Base-by-base conservation (phyloP, 2,329 filamentous ascomycete species). In the Monilinia polystroma region DNA sequence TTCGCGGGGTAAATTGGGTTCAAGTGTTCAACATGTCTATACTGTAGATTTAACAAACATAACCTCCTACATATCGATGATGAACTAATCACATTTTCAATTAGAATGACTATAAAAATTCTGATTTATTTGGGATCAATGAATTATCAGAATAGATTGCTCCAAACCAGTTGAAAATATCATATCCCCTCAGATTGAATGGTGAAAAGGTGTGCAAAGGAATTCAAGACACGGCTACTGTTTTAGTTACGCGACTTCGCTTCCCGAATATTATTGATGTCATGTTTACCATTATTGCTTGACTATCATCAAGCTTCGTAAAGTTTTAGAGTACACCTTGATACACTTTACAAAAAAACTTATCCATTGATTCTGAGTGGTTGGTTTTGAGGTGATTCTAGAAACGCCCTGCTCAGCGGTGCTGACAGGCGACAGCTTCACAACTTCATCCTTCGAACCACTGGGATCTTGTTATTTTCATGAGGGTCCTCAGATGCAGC, bases 171-270 rank as follows among this genome's bases (percentile, higher is more conserved):
- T 12, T 43, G 41, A 16, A 43, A 16, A 16, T 3, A 3, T 16
- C 41, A 43, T 43, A 14, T 43, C 12, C 41, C 41, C 7, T 35
- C 32, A 35, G 32, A 35, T 43, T 14, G 1, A 14, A 43, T 7
- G 1, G 41, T 35, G 32, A 35, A 43, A 43, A 43, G 41, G 90
- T 90, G 7, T 78, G 72, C 2, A 74, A 66, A 4, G 71, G 32
- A 72, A 11, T 82, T 81, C 62, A 90, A 75, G 35, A 56, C 8
- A 41, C 5, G 38, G 12, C 20, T 2, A 2, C 14, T 2, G 14
- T 43, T 29, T 10, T 12, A 43, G n/a, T 26, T 7, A 1, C 23
- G 26, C n/a, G 16, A 43, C 16, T 26, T 26, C n/a, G 41, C 16
- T 43, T 12, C 16, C 41, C 3, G 41, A 43, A 43, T 16, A 43